A percentile compares a stretch with the other conserved stretches of the same genome.
Evolutionary conservation across 306 rosid genomes (phyloP).

Genomic region (Phaseolus lunatus): DNA sequence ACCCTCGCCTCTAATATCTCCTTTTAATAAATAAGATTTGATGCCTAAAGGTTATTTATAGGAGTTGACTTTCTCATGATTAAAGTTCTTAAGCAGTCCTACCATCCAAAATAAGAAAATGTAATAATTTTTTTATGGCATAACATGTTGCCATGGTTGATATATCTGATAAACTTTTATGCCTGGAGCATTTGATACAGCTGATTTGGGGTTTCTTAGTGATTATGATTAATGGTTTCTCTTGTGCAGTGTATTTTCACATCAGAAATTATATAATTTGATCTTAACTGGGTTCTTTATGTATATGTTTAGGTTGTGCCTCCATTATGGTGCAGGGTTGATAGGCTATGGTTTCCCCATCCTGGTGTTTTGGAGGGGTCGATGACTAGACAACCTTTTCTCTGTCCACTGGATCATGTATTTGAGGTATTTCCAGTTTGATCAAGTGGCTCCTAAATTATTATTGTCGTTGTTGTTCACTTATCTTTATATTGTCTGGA

Average conservation of each 20-base stretch:
- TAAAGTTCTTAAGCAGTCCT: conserved; percentile 15
- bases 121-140: background rate
- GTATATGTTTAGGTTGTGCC: conserved; percentile 85
- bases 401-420: conserved; percentile 96
- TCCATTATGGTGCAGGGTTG: conserved; percentile 97
- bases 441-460: conserved; percentile 15
- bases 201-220: conserved; percentile 13
- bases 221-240: conserved; percentile 18
- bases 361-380: conserved; percentile 94
- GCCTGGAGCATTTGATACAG: conserved; percentile 26
- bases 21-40: background rate
- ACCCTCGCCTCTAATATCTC: background rate
- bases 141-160: conserved; percentile 30
- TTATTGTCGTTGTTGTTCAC: conserved; percentile 17
- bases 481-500: conserved; percentile 13
- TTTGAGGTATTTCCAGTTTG: conserved; percentile 78
- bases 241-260: conserved; percentile 38
- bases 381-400: conserved; percentile 90
- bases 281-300: conserved; percentile 40
- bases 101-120: background rate
- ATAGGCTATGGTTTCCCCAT: conserved; percentile 97
- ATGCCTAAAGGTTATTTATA: conserved; percentile 12
- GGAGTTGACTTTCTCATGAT: conserved; percentile 15
- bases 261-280: conserved; percentile 40
- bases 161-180: conserved; percentile 17